Conservation (phyloP, 108 stramenopile species). For the Schizochytrium sp. region DNA sequence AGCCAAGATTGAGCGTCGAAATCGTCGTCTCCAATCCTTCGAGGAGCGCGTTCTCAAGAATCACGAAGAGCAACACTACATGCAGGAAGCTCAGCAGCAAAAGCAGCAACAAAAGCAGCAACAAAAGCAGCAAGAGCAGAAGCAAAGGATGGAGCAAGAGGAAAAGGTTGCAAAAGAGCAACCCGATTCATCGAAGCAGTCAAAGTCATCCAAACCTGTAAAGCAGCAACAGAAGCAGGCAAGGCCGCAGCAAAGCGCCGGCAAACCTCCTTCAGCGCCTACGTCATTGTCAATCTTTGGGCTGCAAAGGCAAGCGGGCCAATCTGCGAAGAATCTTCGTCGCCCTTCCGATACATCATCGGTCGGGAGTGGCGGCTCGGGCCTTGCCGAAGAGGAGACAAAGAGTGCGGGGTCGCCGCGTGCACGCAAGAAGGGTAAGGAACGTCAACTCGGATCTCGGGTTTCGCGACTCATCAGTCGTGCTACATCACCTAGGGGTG, state of each 20-base stretch:
- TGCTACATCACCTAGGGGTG: neutral
- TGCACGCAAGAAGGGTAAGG: neutral
- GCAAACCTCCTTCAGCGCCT: no score
- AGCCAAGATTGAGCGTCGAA: neutral
- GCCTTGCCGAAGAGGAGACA: neutral
- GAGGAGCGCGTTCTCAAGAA: neutral
- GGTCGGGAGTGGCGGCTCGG: neutral
- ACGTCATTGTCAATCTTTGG: no score
- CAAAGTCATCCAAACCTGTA: no score
- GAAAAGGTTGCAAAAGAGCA: no score
- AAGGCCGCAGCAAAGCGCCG: no score
- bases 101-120: neutral
- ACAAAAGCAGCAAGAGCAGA: neutral
- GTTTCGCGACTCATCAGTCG: neutral
- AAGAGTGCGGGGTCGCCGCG: neutral
- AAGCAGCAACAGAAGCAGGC: no score
- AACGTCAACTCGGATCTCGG: neutral
- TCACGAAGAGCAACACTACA: neutral
- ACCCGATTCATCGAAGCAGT: no score
- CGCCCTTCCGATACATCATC: neutral
- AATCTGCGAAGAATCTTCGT: neutral
- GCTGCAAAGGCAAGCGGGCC: neutral
- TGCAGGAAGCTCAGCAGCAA: no score
- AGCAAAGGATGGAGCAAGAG: no score
- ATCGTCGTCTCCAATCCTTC: neutral